Evolutionary conservation across 345 rosid genomes (phyloP), one percentile per base, ranked within the genome.

Genomic region (Mallotus nudiflorus): DNA sequence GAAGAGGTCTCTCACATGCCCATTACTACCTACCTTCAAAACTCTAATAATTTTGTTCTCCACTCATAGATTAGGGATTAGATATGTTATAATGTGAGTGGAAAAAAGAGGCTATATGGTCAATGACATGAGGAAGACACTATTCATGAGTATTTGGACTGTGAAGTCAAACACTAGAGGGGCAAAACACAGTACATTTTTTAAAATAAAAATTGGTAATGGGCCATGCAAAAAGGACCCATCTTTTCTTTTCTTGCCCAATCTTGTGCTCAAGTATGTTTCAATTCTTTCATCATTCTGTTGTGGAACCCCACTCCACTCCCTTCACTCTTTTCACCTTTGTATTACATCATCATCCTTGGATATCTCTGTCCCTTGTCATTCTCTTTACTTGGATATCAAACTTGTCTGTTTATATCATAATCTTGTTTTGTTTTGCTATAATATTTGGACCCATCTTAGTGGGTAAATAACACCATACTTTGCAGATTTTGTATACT

Each of bases 221-320:
- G 83, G 79, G 81, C 35, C 45, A 69, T 67, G 9, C 15, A 7
- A 10, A 33, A 8, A 14, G 52, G 59, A 52, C 57, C 49, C 70
- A 42, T 66, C 31, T 49, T 63, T 3, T 54, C 49, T 52, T 74
- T 68, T 40, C 24, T 61, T 48, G 45, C 18, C 62, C 71, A 65
- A 48, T 72, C 45, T 77, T 52, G 25, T 50, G 67, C 67, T 75
- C 60, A 56, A 74, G 80, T 77, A 59, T 77, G 59, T 70, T 86
- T 88, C 90, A 83, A 82, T 78, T 80, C 80, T 85, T 78, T 78
- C 88, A 88, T 88, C 89, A 88, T 86, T 88, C 85, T 70, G 58
- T 78, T 66, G 84, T 37, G 75, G 92, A 84, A 79, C 80, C 85
- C 83, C 77, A 51, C 57, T 9, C 83, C 77, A 51, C 57, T 9